phyloP scores from a whole-genome alignment of 2,329 filamentous ascomycete species.

The Epichloe amarillans region DNA sequence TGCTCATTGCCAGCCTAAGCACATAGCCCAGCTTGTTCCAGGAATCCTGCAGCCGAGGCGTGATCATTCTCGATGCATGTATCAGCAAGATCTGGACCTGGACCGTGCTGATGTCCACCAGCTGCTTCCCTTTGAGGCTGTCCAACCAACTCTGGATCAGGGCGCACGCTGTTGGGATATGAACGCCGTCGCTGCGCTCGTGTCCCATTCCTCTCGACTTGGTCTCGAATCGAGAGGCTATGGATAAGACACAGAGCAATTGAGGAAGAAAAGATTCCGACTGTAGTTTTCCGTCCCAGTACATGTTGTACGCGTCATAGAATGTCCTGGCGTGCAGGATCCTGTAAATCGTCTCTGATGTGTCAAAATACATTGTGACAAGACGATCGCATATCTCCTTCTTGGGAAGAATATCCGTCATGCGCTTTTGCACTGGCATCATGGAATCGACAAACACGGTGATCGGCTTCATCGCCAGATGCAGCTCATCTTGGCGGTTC shows the following conservation, averaged over 20 bases:
- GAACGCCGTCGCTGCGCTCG: slow-evolving; percentile 39
- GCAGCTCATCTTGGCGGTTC: slow-evolving; percentile 33
- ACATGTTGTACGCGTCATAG: slow-evolving; percentile 34
- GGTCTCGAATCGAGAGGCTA: slow-evolving; percentile 39
- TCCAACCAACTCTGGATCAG: slow-evolving; percentile 42
- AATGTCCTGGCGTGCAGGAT: slow-evolving; percentile 40
- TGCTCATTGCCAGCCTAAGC: slow-evolving; percentile 44
- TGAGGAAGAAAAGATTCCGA: slow-evolving; percentile 40
- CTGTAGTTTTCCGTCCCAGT: slow-evolving; percentile 35
- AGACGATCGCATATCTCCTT: slow-evolving; percentile 38
- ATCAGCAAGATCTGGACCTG: slow-evolving; percentile 41
- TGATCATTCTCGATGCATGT: slow-evolving; percentile 39
- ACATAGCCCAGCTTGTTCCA: slow-evolving; percentile 44
- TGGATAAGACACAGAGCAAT: slow-evolving; percentile 37
- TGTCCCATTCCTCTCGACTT: slow-evolving; percentile 35
- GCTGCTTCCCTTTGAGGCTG: slow-evolving; percentile 35
- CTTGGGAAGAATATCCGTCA: slow-evolving; percentile 41
- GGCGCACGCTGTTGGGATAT: slow-evolving; percentile 42
- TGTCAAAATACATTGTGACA: slow-evolving; percentile 33
- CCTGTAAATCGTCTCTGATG: slow-evolving; percentile 39
- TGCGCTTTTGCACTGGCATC: slow-evolving; percentile 42
- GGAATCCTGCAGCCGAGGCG: slow-evolving; percentile 34
- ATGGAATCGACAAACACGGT: slow-evolving; percentile 46
- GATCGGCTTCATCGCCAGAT: slow-evolving; percentile 34
- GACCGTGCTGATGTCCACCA: slow-evolving; percentile 38